These are phyloP conservation scores for Paxillus rubicundulus DNA, from an alignment of 768 basidiomycete species.

Conservation along the genomic window DNA sequence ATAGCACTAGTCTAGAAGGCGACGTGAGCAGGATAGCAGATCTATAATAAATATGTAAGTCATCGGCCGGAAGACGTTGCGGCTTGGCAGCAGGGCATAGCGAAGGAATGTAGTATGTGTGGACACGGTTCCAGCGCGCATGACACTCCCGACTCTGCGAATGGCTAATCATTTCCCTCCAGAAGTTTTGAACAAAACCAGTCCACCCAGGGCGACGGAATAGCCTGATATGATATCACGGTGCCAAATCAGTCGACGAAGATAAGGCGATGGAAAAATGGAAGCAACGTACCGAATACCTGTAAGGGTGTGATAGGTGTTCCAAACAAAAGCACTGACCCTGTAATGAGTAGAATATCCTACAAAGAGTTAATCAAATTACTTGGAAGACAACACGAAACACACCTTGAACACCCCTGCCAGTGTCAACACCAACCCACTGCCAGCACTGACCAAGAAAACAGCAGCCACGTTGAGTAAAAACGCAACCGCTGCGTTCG, in stretches of 20 bases:
- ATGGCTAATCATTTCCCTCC: constrained; percentile 47
- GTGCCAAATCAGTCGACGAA: not conserved
- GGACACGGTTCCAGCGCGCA: too few relatives aligned
- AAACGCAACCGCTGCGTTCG: constrained; percentile 88
- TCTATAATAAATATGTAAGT: too few relatives aligned
- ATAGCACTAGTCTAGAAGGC: too few relatives aligned
- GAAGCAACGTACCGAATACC: constrained; percentile 58
- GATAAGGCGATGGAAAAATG: not conserved
- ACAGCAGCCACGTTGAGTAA: constrained; percentile 90
- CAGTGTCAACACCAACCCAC: constrained; percentile 85
- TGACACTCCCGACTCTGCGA: too few relatives aligned
- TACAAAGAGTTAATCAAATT: constrained; percentile 28
- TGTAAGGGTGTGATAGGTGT: constrained; percentile 80
- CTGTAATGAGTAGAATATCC: constrained; percentile 93
- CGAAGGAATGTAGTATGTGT: too few relatives aligned
- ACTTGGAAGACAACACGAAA: not conserved
- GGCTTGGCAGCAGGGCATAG: too few relatives aligned
- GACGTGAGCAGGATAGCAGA: too few relatives aligned
- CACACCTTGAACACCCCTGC: constrained; percentile 90
- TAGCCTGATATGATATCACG: constrained; percentile 57
- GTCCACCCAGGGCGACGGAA: constrained; percentile 80
- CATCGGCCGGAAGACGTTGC: too few relatives aligned
- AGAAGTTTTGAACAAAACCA: constrained; percentile 81
- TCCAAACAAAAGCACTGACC: constrained; percentile 85
- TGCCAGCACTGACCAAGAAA: constrained; percentile 86